A percentile compares a stretch with the other conserved stretches of the same genome.
phyloP scores from a whole-genome alignment of 257 asterid species.

The Leonotis leonurus region DNA sequence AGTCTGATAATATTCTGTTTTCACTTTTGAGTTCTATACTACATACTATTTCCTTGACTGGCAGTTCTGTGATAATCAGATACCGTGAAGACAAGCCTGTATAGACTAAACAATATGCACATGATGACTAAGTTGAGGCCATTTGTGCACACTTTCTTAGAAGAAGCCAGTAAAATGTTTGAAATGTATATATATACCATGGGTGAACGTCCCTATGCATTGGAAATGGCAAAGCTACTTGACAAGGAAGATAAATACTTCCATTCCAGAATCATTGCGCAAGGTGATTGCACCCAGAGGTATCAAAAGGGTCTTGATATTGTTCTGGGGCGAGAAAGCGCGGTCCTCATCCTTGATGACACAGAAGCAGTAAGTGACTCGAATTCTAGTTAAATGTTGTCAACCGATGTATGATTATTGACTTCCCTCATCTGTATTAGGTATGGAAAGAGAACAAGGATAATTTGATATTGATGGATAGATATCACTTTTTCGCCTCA shows the following conservation, averaged over 20 bases:
- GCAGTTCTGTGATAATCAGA: constrained; percentile 37
- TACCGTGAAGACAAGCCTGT: constrained; percentile 49
- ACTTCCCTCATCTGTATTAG: constrained; percentile 23
- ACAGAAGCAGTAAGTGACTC: constrained; percentile 63
- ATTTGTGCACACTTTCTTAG: constrained; percentile 63
- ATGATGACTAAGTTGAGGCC: constrained; percentile 99
- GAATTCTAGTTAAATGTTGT: not conserved
- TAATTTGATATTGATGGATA: constrained; percentile 76
- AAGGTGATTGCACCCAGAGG: constrained; percentile 73
- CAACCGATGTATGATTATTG: not conserved
- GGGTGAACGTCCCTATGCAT: constrained; percentile 91
- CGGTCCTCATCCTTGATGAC: constrained; percentile 88
- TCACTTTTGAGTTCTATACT: constrained; percentile 1
- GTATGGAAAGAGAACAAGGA: constrained; percentile 87
- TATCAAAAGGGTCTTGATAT: constrained; percentile 90
- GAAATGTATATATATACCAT: constrained; percentile 93
- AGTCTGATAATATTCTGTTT: no score
- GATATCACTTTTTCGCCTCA: constrained; percentile 83
- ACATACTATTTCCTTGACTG: constrained; percentile 6
- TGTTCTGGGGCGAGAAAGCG: constrained; percentile 85
- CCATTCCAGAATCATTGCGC: constrained; percentile 77
- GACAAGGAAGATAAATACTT: constrained; percentile 72
- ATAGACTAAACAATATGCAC: constrained; percentile 56
- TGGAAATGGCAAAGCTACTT: constrained; percentile 78
- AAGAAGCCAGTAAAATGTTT: constrained; percentile 64